Evolutionary conservation across 2,329 filamentous ascomycete species (phyloP), one percentile per base, ranked within the genome.

Genomic region (Byssochlamys sp.): DNA sequence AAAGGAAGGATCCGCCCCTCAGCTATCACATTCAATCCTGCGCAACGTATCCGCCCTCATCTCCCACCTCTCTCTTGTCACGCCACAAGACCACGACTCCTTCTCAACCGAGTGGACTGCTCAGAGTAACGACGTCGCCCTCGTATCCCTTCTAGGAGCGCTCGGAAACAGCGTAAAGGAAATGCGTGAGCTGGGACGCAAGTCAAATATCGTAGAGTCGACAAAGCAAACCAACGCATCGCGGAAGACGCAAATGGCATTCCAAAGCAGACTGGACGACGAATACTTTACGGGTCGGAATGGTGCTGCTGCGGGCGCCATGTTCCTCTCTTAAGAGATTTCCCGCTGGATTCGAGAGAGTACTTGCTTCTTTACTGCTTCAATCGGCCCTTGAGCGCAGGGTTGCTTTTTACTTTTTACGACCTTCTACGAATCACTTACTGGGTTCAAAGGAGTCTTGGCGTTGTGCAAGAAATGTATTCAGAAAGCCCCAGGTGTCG

Each of bases 21-120:
- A 53, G 59, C 64, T 75, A 69, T 67, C 88, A 24, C 82, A 86
- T 67, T 81, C 84, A 1, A 86, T 96, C 49, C 84, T 99, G 31
- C 90, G 94, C 60, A 90, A 90, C 62, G 90, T 96, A 61, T 89
- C 91, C 67, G 88, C 91, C 1, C 85, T 96, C 48, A 83, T 96
- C 61, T 87, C 87, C 54, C 88, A 92, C 55, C 81, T 96, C 28
- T 88, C 88, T 45, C 85, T 97, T 19, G 82, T 96, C 56, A 84
- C 87, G 3, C 90, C 92, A 2, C 80, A 86, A 1, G 81, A 89
- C 65, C 75, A 79, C 27, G 78, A 80, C 50, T 80, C 83, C 0
- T 89, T 92, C 67, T 79, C 85, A 28, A 78, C 82, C 33, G 88
- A 95, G 71, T 82, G 89, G 39, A 78, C 87, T 39, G 84, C 87